Evolutionary conservation across 148 eudicot genomes (phyloP).

Genomic region (Limonium bicolor): DNA sequence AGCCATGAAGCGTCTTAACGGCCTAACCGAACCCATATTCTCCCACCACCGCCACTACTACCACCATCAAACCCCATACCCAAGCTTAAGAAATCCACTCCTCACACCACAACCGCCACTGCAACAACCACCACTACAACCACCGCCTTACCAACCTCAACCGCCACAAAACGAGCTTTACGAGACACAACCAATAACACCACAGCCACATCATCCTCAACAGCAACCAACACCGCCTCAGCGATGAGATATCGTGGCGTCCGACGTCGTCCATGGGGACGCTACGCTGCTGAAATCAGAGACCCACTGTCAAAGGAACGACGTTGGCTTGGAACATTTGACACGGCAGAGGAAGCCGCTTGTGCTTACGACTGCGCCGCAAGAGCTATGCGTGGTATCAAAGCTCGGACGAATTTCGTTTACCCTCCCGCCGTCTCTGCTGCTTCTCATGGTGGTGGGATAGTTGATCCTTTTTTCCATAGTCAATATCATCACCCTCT

Average conservation of each 20-base stretch:
- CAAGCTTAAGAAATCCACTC: too few relatives aligned
- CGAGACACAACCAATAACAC: neutral
- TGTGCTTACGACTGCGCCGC: slow-evolving; percentile 71
- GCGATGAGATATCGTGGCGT: slow-evolving; percentile 45
- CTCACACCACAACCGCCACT: too few relatives aligned
- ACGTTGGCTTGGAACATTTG: slow-evolving; percentile 62
- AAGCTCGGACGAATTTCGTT: slow-evolving; percentile 47
- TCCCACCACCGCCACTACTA: too few relatives aligned
- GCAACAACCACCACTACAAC: too few relatives aligned
- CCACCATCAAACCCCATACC: too few relatives aligned
- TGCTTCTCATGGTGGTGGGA: too few relatives aligned
- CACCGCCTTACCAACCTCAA: neutral
- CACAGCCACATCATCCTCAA: too few relatives aligned
- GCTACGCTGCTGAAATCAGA: slow-evolving; percentile 58
- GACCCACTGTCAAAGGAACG: slow-evolving; percentile 59
- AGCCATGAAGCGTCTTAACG: slow-evolving; percentile 5
- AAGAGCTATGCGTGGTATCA: slow-evolving; percentile 49
- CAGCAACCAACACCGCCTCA: neutral
- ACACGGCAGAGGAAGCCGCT: slow-evolving; percentile 66
- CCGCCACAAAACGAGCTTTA: neutral
- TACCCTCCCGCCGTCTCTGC: slow-evolving; percentile 4
- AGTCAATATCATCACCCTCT: too few relatives aligned
- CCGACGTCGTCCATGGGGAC: slow-evolving; percentile 79
- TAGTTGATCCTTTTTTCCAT: too few relatives aligned
- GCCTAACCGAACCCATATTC: neutral